These are phyloP conservation scores for Falciphora oryzae DNA, from an alignment of 2,329 filamentous ascomycete genomes.

Conservation along the genomic window DNA sequence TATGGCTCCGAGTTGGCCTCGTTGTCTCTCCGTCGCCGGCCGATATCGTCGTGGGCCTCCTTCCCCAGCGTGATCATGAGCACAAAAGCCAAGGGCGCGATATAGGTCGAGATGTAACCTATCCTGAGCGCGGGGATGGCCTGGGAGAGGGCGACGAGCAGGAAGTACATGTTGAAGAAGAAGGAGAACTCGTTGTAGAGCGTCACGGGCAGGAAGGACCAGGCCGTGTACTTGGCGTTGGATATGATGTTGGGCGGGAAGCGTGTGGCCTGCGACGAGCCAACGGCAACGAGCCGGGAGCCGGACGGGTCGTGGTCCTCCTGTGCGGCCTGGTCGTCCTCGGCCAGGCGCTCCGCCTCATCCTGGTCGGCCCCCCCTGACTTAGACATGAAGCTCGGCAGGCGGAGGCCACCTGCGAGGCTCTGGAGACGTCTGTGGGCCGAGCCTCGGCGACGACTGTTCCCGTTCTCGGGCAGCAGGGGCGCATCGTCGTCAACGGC, in stretches of 20 bases:
- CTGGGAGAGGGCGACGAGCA: constrained; percentile 91
- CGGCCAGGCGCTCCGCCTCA: constrained; percentile 22
- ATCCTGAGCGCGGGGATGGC: constrained; percentile 85
- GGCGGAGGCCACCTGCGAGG: constrained; percentile 46
- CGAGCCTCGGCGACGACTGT: constrained; percentile 27
- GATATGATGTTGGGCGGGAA: constrained; percentile 91
- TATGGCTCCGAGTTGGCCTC: constrained; percentile 94
- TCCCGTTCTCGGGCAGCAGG: constrained; percentile 48
- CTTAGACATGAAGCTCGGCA: constrained; percentile 62
- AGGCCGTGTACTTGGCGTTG: constrained; percentile 94
- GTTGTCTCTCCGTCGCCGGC: constrained; percentile 74
- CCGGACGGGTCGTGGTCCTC: constrained; percentile 59
- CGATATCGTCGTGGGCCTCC: constrained; percentile 91
- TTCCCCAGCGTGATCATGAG: constrained; percentile 89
- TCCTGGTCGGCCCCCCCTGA: constrained; percentile 29
- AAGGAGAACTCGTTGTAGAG: constrained; percentile 99
- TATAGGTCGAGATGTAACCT: constrained; percentile 90
- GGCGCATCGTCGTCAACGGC: constrained; percentile 66
- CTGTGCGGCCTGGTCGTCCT: constrained; percentile 36
- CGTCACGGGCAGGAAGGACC: constrained; percentile 89
- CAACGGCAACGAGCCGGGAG: constrained; percentile 70
- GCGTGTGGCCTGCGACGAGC: constrained; percentile 63
- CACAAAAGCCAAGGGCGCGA: constrained; percentile 88
- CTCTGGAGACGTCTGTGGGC: constrained; percentile 36
- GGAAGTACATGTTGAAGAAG: constrained; percentile 99